phyloP scores from a whole-genome alignment of 225 moss, liverwort and hornwort genomes.

The Climacium dendroides region DNA sequence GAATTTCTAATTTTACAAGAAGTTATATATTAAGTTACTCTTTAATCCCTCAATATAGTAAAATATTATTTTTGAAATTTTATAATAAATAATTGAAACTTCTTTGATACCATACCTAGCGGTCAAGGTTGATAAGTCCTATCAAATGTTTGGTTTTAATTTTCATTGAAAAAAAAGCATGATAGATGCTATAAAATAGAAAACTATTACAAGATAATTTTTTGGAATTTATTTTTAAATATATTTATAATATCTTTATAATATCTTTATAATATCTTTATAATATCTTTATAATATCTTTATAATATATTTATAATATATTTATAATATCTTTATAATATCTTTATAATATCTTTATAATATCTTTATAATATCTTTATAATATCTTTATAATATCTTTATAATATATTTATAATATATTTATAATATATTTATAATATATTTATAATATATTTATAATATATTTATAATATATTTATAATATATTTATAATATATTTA shows the following conservation, averaged over 20 bases:
- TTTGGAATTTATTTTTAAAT: neutral
- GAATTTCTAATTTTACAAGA: neutral
- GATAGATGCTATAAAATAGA: neutral
- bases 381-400: neutral
- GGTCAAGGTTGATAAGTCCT: rapidly evolving
- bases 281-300: neutral
- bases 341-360: neutral
- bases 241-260: neutral
- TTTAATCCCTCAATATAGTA: neutral
- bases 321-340: neutral
- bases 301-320: neutral
- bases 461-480: neutral
- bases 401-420: neutral
- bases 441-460: neutral
- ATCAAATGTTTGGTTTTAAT: neutral
- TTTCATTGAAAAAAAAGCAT: neutral
- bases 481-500: neutral
- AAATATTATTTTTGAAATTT: neutral
- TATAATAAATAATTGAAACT: neutral
- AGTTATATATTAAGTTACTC: neutral
- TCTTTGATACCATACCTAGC: rapidly evolving
- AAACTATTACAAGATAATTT: neutral
- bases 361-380: neutral
- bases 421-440: neutral
- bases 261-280: neutral